Evolutionary conservation across 1,139 yeast species (phyloP).

Genomic region (Kodamaea alishanica): DNA sequence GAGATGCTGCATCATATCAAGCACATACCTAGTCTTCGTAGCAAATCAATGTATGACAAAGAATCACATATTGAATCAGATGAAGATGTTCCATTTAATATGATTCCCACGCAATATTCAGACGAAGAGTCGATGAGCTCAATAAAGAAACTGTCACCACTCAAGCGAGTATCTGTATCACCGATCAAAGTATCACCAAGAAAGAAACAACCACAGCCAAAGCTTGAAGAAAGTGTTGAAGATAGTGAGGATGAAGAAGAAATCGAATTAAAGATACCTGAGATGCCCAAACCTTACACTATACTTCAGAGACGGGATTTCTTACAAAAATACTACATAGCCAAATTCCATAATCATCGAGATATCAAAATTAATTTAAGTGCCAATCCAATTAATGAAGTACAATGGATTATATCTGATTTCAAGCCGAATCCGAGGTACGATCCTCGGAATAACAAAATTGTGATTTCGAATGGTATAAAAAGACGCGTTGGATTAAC

Average conservation of each 20-base stretch:
- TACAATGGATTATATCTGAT: constrained; percentile 43
- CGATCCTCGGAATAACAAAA: constrained; percentile 12
- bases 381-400: constrained; percentile 18
- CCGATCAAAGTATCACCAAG: constrained; percentile 2
- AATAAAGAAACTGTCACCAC: neutral
- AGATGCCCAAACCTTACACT: constrained; percentile 11
- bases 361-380: constrained; percentile 24
- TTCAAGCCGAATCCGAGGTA: constrained; percentile 39
- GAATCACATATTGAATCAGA: constrained; percentile 6
- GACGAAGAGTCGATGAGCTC: constrained; percentile 15
- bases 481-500: constrained; percentile 27
- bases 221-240: constrained; percentile 7
- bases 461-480: constrained; percentile 12
- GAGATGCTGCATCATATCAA: constrained; percentile 6
- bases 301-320: constrained; percentile 32
- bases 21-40: constrained; percentile 13
- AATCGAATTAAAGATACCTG: constrained; percentile 10
- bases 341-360: constrained; percentile 17
- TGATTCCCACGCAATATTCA: constrained; percentile 17
- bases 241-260: constrained; percentile 8
- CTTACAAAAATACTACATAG: constrained; percentile 23
- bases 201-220: neutral
- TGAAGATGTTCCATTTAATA: constrained; percentile 9
- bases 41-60: constrained; percentile 11
- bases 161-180: neutral